Evolutionary conservation across 176 grass and related monocot species (phyloP).

Genomic region (Lolium perenne): DNA sequence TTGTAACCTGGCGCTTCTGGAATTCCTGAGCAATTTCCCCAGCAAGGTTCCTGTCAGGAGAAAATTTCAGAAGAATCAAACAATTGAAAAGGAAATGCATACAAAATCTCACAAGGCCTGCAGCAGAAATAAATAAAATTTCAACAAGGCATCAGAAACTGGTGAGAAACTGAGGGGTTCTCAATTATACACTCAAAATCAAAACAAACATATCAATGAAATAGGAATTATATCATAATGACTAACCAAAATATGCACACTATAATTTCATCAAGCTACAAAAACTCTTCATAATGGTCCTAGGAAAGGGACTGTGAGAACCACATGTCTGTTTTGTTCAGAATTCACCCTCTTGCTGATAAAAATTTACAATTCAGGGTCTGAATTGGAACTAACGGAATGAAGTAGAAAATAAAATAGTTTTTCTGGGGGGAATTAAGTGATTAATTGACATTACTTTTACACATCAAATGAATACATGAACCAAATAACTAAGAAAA

Average conservation of each 20-base stretch:
- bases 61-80: slow-evolving; percentile 37
- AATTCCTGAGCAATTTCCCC: slow-evolving; percentile 97
- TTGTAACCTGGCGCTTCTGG: slow-evolving; percentile 85
- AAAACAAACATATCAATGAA: not conserved
- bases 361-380: not conserved
- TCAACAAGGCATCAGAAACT: not conserved
- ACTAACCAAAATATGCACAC: not conserved
- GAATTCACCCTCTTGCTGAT: not conserved
- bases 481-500: slow-evolving; percentile 10
- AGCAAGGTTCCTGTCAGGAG: slow-evolving; percentile 78
- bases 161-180: not conserved
- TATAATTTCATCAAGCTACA: slow-evolving; percentile 24
- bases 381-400: not conserved
- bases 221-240: not conserved
- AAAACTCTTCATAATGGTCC: not conserved
- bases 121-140: not conserved
- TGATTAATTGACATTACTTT: not conserved
- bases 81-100: not conserved
- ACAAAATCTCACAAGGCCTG: not conserved
- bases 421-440: not conserved
- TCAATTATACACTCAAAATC: not conserved
- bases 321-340: not conserved
- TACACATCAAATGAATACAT: not conserved
- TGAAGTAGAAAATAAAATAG: not conserved
- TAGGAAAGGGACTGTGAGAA: not conserved